Conservation (phyloP, 192 early-diverging fungal genomes). For the Phlyctochytrium planicorne region DNA sequence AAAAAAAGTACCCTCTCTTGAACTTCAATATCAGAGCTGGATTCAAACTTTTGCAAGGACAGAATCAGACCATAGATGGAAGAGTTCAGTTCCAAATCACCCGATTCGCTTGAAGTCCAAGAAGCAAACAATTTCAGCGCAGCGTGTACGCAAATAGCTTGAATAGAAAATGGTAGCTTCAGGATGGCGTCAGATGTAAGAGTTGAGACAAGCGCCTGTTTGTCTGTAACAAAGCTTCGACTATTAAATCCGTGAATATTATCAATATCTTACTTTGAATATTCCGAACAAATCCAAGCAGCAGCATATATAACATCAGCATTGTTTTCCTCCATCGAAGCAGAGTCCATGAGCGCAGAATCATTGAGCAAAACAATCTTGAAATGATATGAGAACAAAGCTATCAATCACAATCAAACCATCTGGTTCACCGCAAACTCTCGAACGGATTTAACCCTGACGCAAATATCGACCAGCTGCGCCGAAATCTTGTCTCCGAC, state of each 20-base stretch:
- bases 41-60: slow-evolving; percentile 18
- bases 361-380: slow-evolving; percentile 52
- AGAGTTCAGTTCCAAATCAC: not conserved
- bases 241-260: not conserved
- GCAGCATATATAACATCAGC: slow-evolving; percentile 79
- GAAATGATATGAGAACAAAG: not conserved
- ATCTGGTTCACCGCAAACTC: slow-evolving; percentile 73
- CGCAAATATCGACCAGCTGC: slow-evolving; percentile 86
- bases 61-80: slow-evolving; percentile 9
- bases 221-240: slow-evolving; percentile 14
- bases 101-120: slow-evolving; percentile 46
- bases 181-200: slow-evolving; percentile 43
- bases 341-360: slow-evolving; percentile 55
- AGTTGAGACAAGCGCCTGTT: slow-evolving; percentile 29
- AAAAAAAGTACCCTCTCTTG: slow-evolving; percentile 66
- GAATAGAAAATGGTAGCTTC: slow-evolving; percentile 54
- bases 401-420: slow-evolving; percentile 38
- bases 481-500: slow-evolving; percentile 65
- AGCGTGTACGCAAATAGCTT: slow-evolving; percentile 72
- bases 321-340: slow-evolving; percentile 51
- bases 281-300: slow-evolving; percentile 91
- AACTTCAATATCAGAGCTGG: slow-evolving; percentile 68
- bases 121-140: slow-evolving; percentile 67
- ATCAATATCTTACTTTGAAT: slow-evolving; percentile 44
- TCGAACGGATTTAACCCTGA: slow-evolving; percentile 82